phyloP scores from a whole-genome alignment of 306 rosid genomes.

The Argentina anserina region DNA sequence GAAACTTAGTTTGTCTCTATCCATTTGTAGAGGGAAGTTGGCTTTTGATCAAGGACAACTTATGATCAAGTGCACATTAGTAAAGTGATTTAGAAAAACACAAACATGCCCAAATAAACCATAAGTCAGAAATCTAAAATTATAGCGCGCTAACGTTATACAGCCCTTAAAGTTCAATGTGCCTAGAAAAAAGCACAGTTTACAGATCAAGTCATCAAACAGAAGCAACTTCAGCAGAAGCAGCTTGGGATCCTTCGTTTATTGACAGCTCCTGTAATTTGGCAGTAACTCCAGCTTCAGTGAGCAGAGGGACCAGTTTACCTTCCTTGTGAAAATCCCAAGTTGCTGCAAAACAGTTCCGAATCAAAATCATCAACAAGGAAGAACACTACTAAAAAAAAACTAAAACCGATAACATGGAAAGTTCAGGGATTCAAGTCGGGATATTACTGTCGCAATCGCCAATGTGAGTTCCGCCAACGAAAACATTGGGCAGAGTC shows the following conservation, averaged over 20 bases:
- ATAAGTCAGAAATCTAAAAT: neutral
- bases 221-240: too few species aligned
- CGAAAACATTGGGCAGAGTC: neutral
- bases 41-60: too few species aligned
- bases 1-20: too few species aligned
- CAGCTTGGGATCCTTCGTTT: neutral
- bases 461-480: constrained; percentile 1
- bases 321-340: neutral
- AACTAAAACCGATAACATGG: neutral
- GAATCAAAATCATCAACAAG: neutral
- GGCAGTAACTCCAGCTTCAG: neutral
- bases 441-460: constrained; percentile 1
- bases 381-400: neutral
- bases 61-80: too few species aligned
- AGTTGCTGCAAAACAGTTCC: neutral
- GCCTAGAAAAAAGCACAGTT: neutral
- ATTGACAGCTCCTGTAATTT: neutral
- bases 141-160: neutral
- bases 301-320: neutral
- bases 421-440: neutral
- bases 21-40: too few species aligned
- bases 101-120: too few species aligned
- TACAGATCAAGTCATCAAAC: neutral
- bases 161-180: neutral
- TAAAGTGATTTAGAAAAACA: too few species aligned